Percentiles rank a stretch among this genome's conserved stretches.
Conservation (phyloP, 164 flowering plant species). For the Houttuynia cordata region DNA sequence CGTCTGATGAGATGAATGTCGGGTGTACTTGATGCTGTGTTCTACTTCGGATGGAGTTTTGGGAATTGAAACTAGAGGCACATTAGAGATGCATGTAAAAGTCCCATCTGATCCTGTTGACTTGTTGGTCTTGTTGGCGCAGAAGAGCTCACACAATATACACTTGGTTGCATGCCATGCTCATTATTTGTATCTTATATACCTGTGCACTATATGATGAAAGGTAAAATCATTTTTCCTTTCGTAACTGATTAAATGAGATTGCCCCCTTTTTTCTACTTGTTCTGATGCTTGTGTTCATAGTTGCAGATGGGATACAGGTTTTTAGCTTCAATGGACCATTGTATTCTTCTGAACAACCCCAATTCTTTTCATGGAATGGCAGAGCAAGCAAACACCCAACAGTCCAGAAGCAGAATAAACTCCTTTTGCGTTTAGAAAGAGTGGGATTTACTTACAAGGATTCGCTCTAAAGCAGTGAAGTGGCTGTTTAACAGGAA, state of each 20-base stretch:
- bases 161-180: conserved; percentile 58
- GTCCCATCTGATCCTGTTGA: conserved; percentile 81
- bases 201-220: conserved; percentile 59
- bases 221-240: conserved; percentile 33
- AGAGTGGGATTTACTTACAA: conserved; percentile 54
- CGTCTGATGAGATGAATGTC: conserved; percentile 59
- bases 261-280: background rate
- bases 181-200: conserved; percentile 44
- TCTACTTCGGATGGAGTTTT: conserved; percentile 47
- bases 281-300: conserved; percentile 11
- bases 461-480: conserved; percentile 42
- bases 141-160: conserved; percentile 37
- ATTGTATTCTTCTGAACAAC: conserved; percentile 60
- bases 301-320: conserved; percentile 79
- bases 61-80: conserved; percentile 52
- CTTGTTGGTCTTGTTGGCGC: conserved; percentile 70
- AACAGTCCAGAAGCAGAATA: conserved; percentile 76
- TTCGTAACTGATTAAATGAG: background rate
- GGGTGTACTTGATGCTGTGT: conserved; percentile 60
- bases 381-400: conserved; percentile 40
- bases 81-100: conserved; percentile 52
- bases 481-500: conserved; percentile 90
- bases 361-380: conserved; percentile 19
- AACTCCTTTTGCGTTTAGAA: conserved; percentile 44
- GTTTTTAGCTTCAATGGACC: conserved; percentile 80